Evolutionary conservation across 169 alveolate genomes (phyloP), one percentile per base, ranked within the genome.

Genomic region (Besnoitia besnoiti): DNA sequence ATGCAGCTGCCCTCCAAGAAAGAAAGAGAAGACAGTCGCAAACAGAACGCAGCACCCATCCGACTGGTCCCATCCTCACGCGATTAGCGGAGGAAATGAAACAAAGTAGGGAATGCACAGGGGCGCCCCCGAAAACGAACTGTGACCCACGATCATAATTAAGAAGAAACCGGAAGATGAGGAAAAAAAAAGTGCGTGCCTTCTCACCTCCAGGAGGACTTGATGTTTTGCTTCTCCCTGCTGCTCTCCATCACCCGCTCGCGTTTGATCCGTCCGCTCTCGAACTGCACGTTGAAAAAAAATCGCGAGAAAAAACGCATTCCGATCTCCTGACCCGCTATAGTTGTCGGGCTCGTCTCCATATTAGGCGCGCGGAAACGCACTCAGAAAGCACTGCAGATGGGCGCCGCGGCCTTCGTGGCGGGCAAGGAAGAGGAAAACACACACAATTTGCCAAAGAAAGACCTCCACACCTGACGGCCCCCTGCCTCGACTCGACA

Each of bases 181-280:
- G 40, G 21, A 61, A 61, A 27, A 27, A 10, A 61, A 27, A n/a
- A 61, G 37, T 7, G n/a, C n/a, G n/a, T n/a, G n/a, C n/a, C n/a
- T n/a, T 12, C 27, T 44, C 30, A 77, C 87, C 87, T 77, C 87
- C 59, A 77, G 87, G 19, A 77, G 87, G 44, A 77, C 87, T 39
- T 77, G 87, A 40, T 7, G 59, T 24, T 77, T 77, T 0, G 87
- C 87, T 35, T 77, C 87, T 30, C 55, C 59, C 37, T 37, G 59
- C 7, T 77, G 87, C 5, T 35, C 87, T 12, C 59, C 87, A 24
- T 77, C 87, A n/a, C 49, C 49, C 37, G 50, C 87, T 16, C 47
- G 12, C 40, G 61, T 21, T 77, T 44, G n/a, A 51, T 30, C 87
- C 55, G 40, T 27, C 59, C 55, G 87, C 7, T 42, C 59, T 12